Evolutionary conservation across 805 yeast species (phyloP).

Genomic region (Spencermartinsiella europaea): DNA sequence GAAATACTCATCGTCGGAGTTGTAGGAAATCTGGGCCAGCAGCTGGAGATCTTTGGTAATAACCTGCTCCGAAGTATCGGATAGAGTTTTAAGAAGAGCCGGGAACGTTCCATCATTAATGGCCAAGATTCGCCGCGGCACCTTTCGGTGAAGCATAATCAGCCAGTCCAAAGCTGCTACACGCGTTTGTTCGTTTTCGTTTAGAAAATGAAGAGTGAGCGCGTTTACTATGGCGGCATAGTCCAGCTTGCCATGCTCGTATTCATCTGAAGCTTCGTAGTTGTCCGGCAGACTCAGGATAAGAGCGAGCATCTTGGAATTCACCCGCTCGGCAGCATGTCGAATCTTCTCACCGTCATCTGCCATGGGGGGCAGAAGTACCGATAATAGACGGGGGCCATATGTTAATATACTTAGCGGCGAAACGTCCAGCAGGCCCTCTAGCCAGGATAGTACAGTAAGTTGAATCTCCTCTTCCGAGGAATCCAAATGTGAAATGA

Average conservation of each 20-base stretch:
- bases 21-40: conserved; percentile 65
- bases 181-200: conserved; percentile 74
- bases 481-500: conserved; percentile 74
- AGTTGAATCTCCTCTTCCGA: conserved; percentile 71
- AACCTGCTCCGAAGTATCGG: conserved; percentile 72
- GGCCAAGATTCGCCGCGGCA: conserved; percentile 49
- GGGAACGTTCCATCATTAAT: conserved; percentile 59
- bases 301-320: conserved; percentile 49
- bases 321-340: conserved; percentile 52
- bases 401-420: conserved; percentile 71
- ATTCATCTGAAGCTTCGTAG: conserved; percentile 8
- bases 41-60: conserved; percentile 67
- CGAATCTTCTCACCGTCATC: conserved; percentile 45
- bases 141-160: conserved; percentile 67
- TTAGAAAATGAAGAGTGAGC: conserved; percentile 64
- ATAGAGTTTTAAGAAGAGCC: conserved; percentile 66
- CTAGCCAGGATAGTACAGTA: conserved; percentile 79
- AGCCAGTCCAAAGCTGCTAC: conserved; percentile 89
- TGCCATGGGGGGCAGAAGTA: conserved; percentile 59
- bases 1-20: conserved; percentile 71
- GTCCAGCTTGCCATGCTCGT: conserved; percentile 33
- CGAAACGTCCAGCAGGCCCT: conserved; percentile 62
- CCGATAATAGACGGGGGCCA: conserved; percentile 68
- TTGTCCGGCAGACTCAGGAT: conserved; percentile 39
- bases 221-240: conserved; percentile 62